phyloP scores from a whole-genome alignment of 148 eudicot species.

The Agrostemma githago region DNA sequence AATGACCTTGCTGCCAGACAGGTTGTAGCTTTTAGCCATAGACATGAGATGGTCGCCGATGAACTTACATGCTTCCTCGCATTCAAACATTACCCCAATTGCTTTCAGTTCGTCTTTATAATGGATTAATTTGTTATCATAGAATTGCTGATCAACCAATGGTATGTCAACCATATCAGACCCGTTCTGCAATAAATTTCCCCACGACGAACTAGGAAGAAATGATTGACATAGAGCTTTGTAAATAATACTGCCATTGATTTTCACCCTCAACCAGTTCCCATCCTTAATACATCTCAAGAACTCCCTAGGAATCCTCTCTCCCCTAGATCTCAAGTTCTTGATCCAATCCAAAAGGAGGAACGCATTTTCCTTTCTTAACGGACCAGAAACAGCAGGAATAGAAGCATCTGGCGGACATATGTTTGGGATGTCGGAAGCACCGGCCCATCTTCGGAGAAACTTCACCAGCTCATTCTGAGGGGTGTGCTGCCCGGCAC shows the following conservation, averaged over 20 bases:
- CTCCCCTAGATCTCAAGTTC: slow-evolving; percentile 22
- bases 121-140: slow-evolving; percentile 30
- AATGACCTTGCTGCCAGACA: slow-evolving; percentile 42
- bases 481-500: slow-evolving; percentile 29
- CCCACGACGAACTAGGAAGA: slow-evolving; percentile 38
- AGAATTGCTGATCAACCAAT: slow-evolving; percentile 41
- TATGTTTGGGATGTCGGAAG: slow-evolving; percentile 55
- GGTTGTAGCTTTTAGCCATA: slow-evolving; percentile 28
- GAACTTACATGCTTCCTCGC: slow-evolving; percentile 40
- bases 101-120: slow-evolving; percentile 46
- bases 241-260: slow-evolving; percentile 36
- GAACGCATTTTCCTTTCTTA: slow-evolving; percentile 41
- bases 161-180: slow-evolving; percentile 53
- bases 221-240: slow-evolving; percentile 56
- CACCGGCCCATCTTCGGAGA: slow-evolving; percentile 29
- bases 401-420: slow-evolving; percentile 46
- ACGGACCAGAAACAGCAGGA: slow-evolving; percentile 37
- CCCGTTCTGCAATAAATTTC: slow-evolving; percentile 38
- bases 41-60: slow-evolving; percentile 51
- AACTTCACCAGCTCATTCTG: slow-evolving; percentile 32
- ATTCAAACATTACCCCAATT: slow-evolving; percentile 53
- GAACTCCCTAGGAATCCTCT: slow-evolving; percentile 32
- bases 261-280: slow-evolving; percentile 47
- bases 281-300: slow-evolving; percentile 40
- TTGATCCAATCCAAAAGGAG: slow-evolving; percentile 58